phyloP scores from a whole-genome alignment of 768 basidiomycete genomes.

The Chiua virens region DNA sequence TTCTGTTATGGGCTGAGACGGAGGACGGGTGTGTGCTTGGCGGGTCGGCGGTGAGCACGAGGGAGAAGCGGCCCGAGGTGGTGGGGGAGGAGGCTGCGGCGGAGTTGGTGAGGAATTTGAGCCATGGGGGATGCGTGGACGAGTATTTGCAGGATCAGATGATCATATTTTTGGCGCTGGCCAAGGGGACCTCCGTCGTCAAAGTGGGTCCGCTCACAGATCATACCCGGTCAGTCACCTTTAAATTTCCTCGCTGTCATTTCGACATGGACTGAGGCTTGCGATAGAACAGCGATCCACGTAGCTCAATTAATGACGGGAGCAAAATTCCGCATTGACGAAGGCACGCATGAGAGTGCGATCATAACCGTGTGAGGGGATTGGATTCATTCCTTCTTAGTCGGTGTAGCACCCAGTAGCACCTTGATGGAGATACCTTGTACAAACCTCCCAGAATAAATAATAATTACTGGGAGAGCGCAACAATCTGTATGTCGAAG shows the following conservation, averaged over 20 bases:
- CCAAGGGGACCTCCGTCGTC: conserved; percentile 60
- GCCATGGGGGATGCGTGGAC: conserved; percentile 72
- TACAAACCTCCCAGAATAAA: conserved; percentile 7
- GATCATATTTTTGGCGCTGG: conserved; percentile 74
- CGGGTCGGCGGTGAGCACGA: conserved; percentile 64
- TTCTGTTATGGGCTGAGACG: conserved; percentile 75
- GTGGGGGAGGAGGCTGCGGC: conserved; percentile 64
- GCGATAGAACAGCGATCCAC: conserved; percentile 63
- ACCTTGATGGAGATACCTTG: conserved; percentile 1
- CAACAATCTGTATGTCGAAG: conserved; percentile 9
- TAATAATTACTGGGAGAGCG: conserved; percentile 22
- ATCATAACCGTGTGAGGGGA: conserved; percentile 63
- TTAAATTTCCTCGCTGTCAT: not conserved
- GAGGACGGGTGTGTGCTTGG: conserved; percentile 65
- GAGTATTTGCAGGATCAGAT: conserved; percentile 75
- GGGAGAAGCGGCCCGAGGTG: conserved; percentile 41
- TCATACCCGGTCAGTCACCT: conserved; percentile 58
- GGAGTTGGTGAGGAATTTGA: conserved; percentile 55
- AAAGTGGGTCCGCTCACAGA: conserved; percentile 56
- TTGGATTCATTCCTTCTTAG: conserved; percentile 47
- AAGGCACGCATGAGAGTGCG: conserved; percentile 39
- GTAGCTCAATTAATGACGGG: conserved; percentile 66
- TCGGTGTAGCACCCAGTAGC: not conserved
- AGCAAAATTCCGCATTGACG: conserved; percentile 58
- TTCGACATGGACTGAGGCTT: not conserved